phyloP scores from a whole-genome alignment of 768 basidiomycete genomes.

The Fistulinella prunicolor region DNA sequence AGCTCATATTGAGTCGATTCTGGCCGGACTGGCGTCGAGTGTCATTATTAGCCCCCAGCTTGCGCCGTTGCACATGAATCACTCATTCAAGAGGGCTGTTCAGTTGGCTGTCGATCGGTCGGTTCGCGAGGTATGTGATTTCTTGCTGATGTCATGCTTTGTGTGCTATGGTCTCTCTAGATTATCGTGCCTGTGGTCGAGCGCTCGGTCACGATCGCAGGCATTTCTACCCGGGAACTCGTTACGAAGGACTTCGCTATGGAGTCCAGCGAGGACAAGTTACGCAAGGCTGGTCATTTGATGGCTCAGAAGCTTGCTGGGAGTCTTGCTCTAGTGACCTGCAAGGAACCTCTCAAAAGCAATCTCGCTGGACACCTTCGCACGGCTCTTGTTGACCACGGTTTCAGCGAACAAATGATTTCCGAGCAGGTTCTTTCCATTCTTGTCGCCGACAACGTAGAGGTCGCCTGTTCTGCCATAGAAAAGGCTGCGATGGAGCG shows the following conservation, averaged over 20 bases:
- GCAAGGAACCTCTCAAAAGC: constrained; percentile 93
- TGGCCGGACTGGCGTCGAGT: constrained; percentile 64
- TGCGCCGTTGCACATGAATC: constrained; percentile 70
- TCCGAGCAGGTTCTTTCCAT: constrained; percentile 77
- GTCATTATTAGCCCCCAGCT: constrained; percentile 79
- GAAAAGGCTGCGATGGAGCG: constrained; percentile 98
- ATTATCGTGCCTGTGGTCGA: constrained; percentile 98
- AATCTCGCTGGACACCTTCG: constrained; percentile 88
- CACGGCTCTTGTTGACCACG: constrained; percentile 78
- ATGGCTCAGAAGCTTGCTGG: constrained; percentile 98
- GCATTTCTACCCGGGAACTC: constrained; percentile 94
- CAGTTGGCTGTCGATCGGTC: constrained; percentile 90
- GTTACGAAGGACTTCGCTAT: constrained; percentile 95
- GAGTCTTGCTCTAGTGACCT: constrained; percentile 93
- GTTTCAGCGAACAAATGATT: constrained; percentile 84
- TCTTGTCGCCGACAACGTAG: constrained; percentile 89
- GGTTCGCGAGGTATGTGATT: constrained; percentile 74
- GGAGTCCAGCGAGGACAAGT: constrained; percentile 84
- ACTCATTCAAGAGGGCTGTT: constrained; percentile 85
- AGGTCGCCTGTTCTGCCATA: constrained; percentile 89
- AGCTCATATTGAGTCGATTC: constrained; percentile 78
- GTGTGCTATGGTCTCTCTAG: constrained; percentile 33
- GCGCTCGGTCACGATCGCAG: constrained; percentile 96
- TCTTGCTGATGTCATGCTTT: background rate
- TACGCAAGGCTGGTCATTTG: constrained; percentile 87